These are phyloP conservation scores for Astragalus glycyphyllos DNA, from an alignment of 306 rosid species.

Conservation along the genomic window DNA sequence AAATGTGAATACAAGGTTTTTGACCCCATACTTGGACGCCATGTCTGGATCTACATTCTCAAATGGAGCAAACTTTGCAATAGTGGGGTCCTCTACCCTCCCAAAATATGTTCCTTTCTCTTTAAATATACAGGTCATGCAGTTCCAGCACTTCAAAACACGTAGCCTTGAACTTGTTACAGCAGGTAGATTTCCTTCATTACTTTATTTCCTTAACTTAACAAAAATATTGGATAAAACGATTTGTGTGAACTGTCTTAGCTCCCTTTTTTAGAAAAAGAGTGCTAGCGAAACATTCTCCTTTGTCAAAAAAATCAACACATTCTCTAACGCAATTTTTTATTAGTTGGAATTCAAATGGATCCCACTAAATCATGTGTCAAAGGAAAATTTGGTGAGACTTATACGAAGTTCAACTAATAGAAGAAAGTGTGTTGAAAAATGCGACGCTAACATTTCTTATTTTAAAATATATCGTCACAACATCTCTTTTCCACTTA, in stretches of 20 bases:
- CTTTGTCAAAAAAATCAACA: too few relatives aligned
- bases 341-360: too few relatives aligned
- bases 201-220: neutral
- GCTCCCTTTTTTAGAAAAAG: neutral
- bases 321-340: too few relatives aligned
- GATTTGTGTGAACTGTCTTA: neutral
- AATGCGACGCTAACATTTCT: too few relatives aligned
- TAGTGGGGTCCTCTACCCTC: slow-evolving; percentile 85
- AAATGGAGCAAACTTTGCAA: slow-evolving; percentile 94
- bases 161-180: slow-evolving; percentile 64
- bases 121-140: slow-evolving; percentile 86
- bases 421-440: too few relatives aligned
- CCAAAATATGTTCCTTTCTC: slow-evolving; percentile 86
- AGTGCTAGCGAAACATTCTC: too few relatives aligned
- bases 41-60: slow-evolving; percentile 65
- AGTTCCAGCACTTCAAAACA: slow-evolving; percentile 76
- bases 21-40: slow-evolving; percentile 81
- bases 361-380: too few relatives aligned
- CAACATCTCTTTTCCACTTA: neutral
- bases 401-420: too few relatives aligned
- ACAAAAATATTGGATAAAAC: neutral
- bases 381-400: too few relatives aligned
- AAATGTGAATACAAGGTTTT: slow-evolving; percentile 63
- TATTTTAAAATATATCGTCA: neutral
- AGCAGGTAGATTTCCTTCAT: slow-evolving; percentile 55